Evolutionary conservation across 2,329 filamentous ascomycete species (phyloP), one percentile per base, ranked within the genome.

Genomic region (Colletotrichum sojae): DNA sequence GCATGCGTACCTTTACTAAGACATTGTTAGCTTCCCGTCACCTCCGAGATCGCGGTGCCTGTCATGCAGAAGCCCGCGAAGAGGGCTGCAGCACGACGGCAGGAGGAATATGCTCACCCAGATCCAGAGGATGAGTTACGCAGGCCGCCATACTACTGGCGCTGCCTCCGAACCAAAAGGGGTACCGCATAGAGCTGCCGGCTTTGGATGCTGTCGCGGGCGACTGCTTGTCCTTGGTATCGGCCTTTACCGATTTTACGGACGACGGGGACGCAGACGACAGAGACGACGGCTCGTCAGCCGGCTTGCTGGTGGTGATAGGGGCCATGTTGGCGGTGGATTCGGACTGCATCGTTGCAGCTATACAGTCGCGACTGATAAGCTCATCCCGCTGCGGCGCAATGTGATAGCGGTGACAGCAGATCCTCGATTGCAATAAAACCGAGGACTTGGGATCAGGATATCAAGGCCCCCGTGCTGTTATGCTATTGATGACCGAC

Each of bases 151-250:
- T 91, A 78, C 94, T 97, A 77, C 93, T 96, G 58, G 95, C 94
- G 78, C 94, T 97, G 64, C 96, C 96, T 72, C 96, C 96, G 80
- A 99, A 98, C 96, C 95, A 98, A 82, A 95, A 95, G 10, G 93
- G 93, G 82, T 95, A 95, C 70, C 83, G 82, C 49, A 87, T 78
- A 2, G 82, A 73, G 39, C 74, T 78, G 71, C 78, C 76, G 71
- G 83, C 82, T 76, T 83, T 81, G 39, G 71, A 67, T 43, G 36
- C 61, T 13, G 62, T 39, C 62, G 40, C 48, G 52, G 64, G 67
- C 58, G 36, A 64, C 54, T 43, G 56, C 51, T 59, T 71, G 48
- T 69, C 61, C 40, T 55, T 46, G 10, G 3, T 51, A 13, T 58
- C 61, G 10, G 36, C 8, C 49, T 65, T 61, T 22, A 27, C 54